These are phyloP conservation scores for Auricularia sp. DNA, from an alignment of 768 basidiomycete genomes.

Conservation along the genomic window DNA sequence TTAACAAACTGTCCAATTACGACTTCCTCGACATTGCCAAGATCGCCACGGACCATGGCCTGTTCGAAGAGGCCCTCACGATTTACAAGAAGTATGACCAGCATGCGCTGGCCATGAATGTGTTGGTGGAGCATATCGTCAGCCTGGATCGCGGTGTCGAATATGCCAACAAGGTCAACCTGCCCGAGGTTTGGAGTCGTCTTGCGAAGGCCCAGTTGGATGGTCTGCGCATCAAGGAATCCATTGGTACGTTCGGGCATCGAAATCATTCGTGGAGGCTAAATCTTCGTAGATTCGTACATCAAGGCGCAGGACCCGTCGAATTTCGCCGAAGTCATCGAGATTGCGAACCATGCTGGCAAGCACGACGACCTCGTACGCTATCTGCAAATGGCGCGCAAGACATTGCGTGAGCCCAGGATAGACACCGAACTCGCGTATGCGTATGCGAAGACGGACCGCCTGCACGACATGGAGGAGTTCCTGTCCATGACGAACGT, in stretches of 20 bases:
- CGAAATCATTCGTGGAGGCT: background rate
- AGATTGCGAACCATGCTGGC: constrained; percentile 89
- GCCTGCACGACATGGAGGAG: constrained; percentile 99
- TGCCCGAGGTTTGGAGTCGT: constrained; percentile 93
- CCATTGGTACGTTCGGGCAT: constrained; percentile 57
- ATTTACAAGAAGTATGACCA: constrained; percentile 98
- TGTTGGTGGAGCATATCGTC: constrained; percentile 96
- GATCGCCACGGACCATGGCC: constrained; percentile 91
- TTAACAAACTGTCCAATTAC: constrained; percentile 94
- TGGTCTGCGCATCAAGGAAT: constrained; percentile 94
- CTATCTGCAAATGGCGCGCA: constrained; percentile 97
- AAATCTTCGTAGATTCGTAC: constrained; percentile 63
- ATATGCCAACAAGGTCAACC: constrained; percentile 92
- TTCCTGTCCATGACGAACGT: constrained; percentile 98
- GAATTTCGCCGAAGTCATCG: constrained; percentile 91
- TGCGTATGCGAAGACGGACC: constrained; percentile 83
- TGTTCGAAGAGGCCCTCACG: constrained; percentile 92
- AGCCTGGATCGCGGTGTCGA: constrained; percentile 94
- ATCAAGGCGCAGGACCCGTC: constrained; percentile 94
- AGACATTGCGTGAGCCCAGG: constrained; percentile 90
- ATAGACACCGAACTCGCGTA: constrained; percentile 98
- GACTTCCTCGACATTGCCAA: constrained; percentile 90
- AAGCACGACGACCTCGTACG: constrained; percentile 92
- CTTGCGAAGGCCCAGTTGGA: constrained; percentile 99
- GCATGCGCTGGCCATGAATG: constrained; percentile 92